Evolutionary conservation across 805 yeast genomes (phyloP), one percentile per base, ranked within the genome.

Genomic region (Kregervanrija pseudodelftensis): DNA sequence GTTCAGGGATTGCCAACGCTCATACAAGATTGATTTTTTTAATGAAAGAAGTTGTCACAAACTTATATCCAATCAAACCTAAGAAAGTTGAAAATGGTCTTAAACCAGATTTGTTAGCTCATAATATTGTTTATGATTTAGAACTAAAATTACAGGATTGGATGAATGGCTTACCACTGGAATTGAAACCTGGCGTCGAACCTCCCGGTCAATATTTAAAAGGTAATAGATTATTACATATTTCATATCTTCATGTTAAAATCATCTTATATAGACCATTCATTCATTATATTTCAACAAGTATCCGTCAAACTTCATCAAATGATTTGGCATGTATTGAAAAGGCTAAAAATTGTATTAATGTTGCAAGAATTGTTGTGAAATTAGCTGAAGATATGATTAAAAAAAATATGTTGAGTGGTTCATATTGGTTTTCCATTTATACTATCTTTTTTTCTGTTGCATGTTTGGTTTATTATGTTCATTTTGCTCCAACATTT

Each of bases 391-490:
- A 84, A 53, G 88, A 83, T 56, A 79, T 89, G 88, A 80, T 84
- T 49, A 74, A 77, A 51, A 77, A 80, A 49, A 73, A 81, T 46
- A 70, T 86, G 61, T 67, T 89, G 35, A 77, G 81, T 51, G 95
- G 95, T 1, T 85, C 93, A 2, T 90, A 89, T 58, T 88, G 96
- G 95, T 89, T 87, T 58, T 80, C 93, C 7, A 84, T 85, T 57
- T 89, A 89, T 61, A 86, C 96, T 0, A 82, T 89, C 5, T 89
- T 88, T 60, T 87, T 86, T 64, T 81, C 95, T 2, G 88, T 88
- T 48, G 95, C 95, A 1, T 85, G 95, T 57, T 69, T 88, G 54
- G 84, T 86, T 13, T 86, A 82, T 56, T 87, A 88, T 59, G 83
- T 78, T 45, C 91, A 85, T 61, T 66, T 64, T 53, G 67, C 68